Evolutionary conservation across 495 filamentous ascomycete species (phyloP).

Genomic region (Neurospora sp.): DNA sequence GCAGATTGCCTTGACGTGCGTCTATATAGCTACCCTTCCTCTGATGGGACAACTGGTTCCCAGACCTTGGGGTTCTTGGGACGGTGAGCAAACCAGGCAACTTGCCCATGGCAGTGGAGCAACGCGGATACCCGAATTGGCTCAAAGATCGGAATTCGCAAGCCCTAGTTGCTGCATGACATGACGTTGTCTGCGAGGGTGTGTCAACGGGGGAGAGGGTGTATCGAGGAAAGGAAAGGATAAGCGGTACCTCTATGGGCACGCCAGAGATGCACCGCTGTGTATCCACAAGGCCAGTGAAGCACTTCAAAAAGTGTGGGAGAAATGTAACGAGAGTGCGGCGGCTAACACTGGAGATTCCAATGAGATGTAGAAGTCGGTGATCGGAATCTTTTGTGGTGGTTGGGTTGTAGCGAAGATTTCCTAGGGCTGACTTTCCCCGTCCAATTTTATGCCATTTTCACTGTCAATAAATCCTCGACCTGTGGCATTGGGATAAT

Average conservation of each 20-base stretch:
- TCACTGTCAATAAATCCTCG: background rate
- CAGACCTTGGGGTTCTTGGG: background rate
- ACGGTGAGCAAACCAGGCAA: constrained; percentile 7
- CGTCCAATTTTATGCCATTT: background rate
- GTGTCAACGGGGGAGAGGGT: constrained; percentile 8
- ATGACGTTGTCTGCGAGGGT: constrained; percentile 13
- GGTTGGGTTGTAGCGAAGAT: background rate
- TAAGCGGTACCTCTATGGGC: background rate
- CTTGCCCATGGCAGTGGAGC: constrained; percentile 14
- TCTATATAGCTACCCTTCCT: constrained; percentile 11
- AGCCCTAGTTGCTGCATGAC: constrained; percentile 17
- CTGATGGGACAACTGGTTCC: constrained; percentile 2
- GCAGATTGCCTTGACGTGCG: constrained; percentile 7
- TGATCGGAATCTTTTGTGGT: background rate
- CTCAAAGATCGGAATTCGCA: constrained; percentile 3
- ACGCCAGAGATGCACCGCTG: background rate
- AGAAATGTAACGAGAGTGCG: background rate
- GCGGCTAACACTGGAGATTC: background rate
- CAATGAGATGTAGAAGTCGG: background rate
- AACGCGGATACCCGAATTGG: constrained; percentile 7
- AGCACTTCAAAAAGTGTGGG: background rate
- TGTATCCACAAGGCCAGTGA: background rate
- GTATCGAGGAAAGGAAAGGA: constrained; percentile 8
- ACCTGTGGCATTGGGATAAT: background rate
- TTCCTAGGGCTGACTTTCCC: background rate